Conservation (phyloP, 257 asterid species). For the Solanum pimpinellifolium region DNA sequence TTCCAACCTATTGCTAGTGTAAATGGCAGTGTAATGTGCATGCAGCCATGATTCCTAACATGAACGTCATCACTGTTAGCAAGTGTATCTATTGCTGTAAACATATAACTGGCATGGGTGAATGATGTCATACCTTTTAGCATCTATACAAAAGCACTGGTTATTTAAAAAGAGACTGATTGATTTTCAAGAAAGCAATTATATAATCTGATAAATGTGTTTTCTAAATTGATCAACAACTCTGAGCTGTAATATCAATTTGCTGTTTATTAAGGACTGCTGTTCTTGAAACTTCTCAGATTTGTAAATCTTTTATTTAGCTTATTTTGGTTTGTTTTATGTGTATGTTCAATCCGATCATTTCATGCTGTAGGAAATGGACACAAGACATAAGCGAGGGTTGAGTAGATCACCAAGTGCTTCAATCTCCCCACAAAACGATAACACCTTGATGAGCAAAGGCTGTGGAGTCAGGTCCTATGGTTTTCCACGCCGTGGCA, state of each 20-base stretch:
- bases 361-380: constrained; percentile 68
- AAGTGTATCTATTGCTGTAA: neutral
- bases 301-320: neutral
- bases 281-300: neutral
- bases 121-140: neutral
- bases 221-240: neutral
- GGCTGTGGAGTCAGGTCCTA: constrained; percentile 66
- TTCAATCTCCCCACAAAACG: constrained; percentile 69
- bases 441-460: constrained; percentile 36
- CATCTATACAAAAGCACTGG: neutral
- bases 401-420: constrained; percentile 66
- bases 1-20: neutral
- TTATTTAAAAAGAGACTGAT: neutral
- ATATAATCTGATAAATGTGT: neutral
- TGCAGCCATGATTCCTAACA: neutral
- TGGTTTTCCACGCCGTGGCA: constrained; percentile 75
- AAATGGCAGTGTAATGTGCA: neutral
- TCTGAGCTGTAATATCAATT: neutral
- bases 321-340: neutral
- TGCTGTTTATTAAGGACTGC: neutral
- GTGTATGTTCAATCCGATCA: neutral
- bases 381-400: constrained; percentile 72
- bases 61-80: neutral
- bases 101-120: neutral
- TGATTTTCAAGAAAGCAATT: neutral